Conservation (phyloP, 2,329 filamentous ascomycete genomes). For the Beauveria asiatica region DNA sequence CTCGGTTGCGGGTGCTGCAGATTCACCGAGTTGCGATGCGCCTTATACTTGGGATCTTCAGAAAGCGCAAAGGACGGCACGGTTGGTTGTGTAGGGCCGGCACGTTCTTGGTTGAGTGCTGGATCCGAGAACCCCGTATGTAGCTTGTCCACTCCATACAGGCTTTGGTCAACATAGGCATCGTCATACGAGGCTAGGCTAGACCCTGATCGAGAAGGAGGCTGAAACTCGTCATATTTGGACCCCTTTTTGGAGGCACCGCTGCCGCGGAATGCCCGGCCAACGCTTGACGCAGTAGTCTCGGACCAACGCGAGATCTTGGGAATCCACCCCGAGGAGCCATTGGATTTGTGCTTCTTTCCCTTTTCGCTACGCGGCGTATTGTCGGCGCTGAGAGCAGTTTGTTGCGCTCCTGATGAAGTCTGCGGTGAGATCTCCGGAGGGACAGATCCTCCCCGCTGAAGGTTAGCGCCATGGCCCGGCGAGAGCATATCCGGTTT, state of each 20-base stretch:
- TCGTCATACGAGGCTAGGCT: constrained; percentile 62
- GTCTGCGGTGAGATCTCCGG: constrained; percentile 52
- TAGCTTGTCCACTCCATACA: constrained; percentile 53
- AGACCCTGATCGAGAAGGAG: constrained; percentile 68
- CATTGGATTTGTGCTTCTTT: constrained; percentile 82
- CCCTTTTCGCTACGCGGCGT: constrained; percentile 66
- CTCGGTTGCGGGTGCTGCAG: constrained; percentile 73
- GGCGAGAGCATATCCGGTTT: constrained; percentile 53
- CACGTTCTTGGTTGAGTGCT: constrained; percentile 28
- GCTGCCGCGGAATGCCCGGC: constrained; percentile 66
- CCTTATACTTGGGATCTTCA: constrained; percentile 72
- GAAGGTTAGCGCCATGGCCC: constrained; percentile 37
- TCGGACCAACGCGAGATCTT: constrained; percentile 98
- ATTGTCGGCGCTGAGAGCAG: constrained; percentile 61
- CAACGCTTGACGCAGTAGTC: constrained; percentile 82
- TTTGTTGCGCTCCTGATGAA: constrained; percentile 28
- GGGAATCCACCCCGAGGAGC: constrained; percentile 70
- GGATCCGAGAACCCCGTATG: constrained; percentile 48
- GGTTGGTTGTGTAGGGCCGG: not conserved
- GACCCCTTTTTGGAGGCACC: constrained; percentile 46
- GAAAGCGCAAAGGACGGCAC: constrained; percentile 15
- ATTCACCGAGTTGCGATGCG: constrained; percentile 72
- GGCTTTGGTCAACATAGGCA: constrained; percentile 42
- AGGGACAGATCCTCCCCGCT: constrained; percentile 42
- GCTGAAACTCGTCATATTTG: constrained; percentile 49